Base-by-base conservation (phyloP, 164 flowering plant species). In the Magnolia kwangsiensis region DNA sequence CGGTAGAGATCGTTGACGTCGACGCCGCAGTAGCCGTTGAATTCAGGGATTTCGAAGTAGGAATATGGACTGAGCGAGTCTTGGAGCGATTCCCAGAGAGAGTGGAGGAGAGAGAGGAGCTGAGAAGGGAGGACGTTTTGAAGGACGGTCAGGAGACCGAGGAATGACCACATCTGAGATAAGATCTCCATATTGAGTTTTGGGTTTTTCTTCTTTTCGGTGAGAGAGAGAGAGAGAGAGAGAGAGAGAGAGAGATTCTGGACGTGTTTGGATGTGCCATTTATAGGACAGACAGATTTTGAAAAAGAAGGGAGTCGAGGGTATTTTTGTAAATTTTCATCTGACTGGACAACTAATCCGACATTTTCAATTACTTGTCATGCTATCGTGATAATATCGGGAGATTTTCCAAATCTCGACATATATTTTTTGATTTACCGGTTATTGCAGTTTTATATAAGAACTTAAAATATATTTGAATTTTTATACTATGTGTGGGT, bases 1-100 rank as follows among this genome's bases (percentile, higher is more conserved):
- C 87, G 89, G 87, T 90, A 90, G 83, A 90, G 91, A 2, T 89
- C 86, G 77, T 90, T 90, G 77, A 84, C 72, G 77, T 90, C 88
- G 74, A 90, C 90, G 69, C 85, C 86, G 70, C 88, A 86, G 83
- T 86, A 87, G 85, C 89, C 91, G 65, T 89, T 86, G 82, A 90
- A 87, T 70, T 90, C 94, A 1, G 94, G 90, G 77, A 90, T 82
- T 5, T 90, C 94, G 82, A 84, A 86, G 86, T 86, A 84, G 49
- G 89, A 77, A 75, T 80, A 86, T 1, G 90, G 89, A 50, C 82
- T 74, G 82, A 90, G 76, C 66, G 86, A 69, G 73, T 90, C 90
- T 72, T 85, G 90, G 59, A 90, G 85, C 24, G 90, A 85, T 51
- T 88, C 89, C 74, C 86, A 86, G 71, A 86, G 67, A 61, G 89